Base-by-base conservation (phyloP, 495 filamentous ascomycete species). In the Neurospora sp. region DNA sequence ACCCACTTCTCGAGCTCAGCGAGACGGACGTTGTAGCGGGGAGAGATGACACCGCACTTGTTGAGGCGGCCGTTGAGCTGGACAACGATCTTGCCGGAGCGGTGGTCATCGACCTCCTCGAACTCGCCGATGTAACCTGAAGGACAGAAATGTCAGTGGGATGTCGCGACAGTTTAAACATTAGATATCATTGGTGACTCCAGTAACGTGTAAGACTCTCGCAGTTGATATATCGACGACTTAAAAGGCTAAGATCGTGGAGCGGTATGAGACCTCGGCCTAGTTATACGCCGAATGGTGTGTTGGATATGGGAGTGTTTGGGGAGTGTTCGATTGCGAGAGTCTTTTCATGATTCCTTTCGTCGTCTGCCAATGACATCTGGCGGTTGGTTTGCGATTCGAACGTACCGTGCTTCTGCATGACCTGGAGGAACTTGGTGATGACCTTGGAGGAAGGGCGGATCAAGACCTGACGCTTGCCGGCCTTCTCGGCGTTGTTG, bases 401-500 rank as follows among this genome's bases (percentile, higher is more conserved):
- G 92, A 38, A 92, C 93, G 73, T 95, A 98, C 96, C 96, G 85
- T 99, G 96, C 85, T 91, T 91, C 87, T 98, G 96, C 96, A 98
- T 98, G 83, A 97, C 95, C 82, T 88, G 89, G 78, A 99, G 87
- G 89, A 98, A 98, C 90, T 98, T 98, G 88, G 97, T 89, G 79
- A 98, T 98, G 88, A 98, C 96, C 90, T 99, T 99, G 80, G 95
- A 98, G 84, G 88, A 91, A 80, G 96, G 96, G 75, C 94, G 89
- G 88, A 99, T 96, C 79, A 98, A 84, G 78, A 98, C 96, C 86
- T 99, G 96, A 78, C 96, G 93, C 91, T 97, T 97, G 83, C 96
- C 96, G 77, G 91, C 88, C 91, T 98, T 98, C 89, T 99, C 96
- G 88, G 96, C 96, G 84, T 98, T 99, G 93, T 99, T 98, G 91